Evolutionary conservation across 352 stramenopile genomes (phyloP).

Genomic region (Globisporangium camurandrum): DNA sequence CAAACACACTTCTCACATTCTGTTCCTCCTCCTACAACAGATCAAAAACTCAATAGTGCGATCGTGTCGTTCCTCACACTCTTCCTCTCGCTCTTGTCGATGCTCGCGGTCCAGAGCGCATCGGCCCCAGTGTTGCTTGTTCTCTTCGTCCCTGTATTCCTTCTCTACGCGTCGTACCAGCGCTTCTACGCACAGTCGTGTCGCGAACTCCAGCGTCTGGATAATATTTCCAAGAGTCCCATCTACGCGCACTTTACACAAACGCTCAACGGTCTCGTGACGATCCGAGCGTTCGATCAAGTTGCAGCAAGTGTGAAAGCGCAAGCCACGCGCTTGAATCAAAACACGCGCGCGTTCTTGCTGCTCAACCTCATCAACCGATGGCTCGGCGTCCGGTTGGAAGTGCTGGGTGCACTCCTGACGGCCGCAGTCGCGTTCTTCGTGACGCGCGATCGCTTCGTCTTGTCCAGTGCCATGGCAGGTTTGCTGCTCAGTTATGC

Average conservation of each 20-base stretch:
- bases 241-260: slow-evolving; percentile 92
- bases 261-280: slow-evolving; percentile 70
- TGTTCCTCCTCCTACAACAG: slow-evolving; percentile 16
- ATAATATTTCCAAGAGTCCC: slow-evolving; percentile 62
- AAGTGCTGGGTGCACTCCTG: slow-evolving; percentile 81
- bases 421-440: slow-evolving; percentile 87
- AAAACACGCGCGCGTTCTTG: slow-evolving; percentile 85
- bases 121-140: slow-evolving; percentile 35
- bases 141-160: slow-evolving; percentile 55
- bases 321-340: slow-evolving; percentile 42
- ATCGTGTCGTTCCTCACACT: slow-evolving; percentile 40
- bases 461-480: slow-evolving; percentile 69
- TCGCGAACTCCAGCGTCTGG: slow-evolving; percentile 57
- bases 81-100: slow-evolving; percentile 39
- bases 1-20: background rate
- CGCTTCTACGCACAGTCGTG: slow-evolving; percentile 60
- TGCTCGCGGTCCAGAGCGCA: slow-evolving; percentile 41
- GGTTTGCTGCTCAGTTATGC: slow-evolving; percentile 94
- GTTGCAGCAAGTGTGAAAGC: slow-evolving; percentile 21
- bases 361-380: slow-evolving; percentile 89
- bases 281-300: slow-evolving; percentile 64
- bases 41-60: slow-evolving; percentile 44
- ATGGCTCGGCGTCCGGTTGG: slow-evolving; percentile 94
- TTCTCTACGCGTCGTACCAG: slow-evolving; percentile 59
- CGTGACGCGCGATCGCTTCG: slow-evolving; percentile 47